Percentiles rank a stretch among this genome's conserved stretches.
Evolutionary conservation across 2,329 filamentous ascomycete genomes (phyloP).

Genomic region (Tothia fuscella): DNA sequence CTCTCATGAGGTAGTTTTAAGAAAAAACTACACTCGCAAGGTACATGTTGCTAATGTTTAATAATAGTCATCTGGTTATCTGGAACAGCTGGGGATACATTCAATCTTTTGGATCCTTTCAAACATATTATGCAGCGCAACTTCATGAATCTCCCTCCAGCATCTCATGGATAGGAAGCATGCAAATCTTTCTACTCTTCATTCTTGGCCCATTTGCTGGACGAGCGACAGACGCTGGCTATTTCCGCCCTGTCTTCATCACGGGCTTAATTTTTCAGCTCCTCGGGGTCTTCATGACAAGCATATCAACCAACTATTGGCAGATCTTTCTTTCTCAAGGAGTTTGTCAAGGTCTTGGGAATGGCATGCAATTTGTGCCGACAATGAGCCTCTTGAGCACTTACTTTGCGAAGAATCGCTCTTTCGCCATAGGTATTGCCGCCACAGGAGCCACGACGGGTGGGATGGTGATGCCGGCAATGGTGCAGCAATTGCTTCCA

Average conservation of each 20-base stretch:
- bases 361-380: conserved; percentile 29
- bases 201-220: conserved; percentile 31
- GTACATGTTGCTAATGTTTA: neutral
- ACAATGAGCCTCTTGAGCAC: conserved; percentile 25
- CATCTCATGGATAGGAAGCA: conserved; percentile 41
- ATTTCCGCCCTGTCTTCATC: conserved; percentile 25
- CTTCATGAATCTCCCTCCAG: conserved; percentile 25
- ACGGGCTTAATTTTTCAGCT: conserved; percentile 26
- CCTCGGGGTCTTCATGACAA: conserved; percentile 31
- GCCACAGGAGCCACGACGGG: conserved; percentile 12
- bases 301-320: conserved; percentile 25
- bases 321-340: conserved; percentile 38
- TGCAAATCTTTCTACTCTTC: conserved; percentile 37
- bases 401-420: conserved; percentile 16
- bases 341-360: conserved; percentile 33
- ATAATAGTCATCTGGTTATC: too few relatives aligned
- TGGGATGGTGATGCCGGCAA: conserved; percentile 13
- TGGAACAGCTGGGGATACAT: conserved; percentile 1
- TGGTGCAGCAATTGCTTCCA: conserved; percentile 11
- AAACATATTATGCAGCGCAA: conserved; percentile 33
- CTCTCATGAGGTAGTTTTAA: conserved; percentile 3
- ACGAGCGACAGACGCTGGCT: conserved; percentile 31
- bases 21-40: neutral
- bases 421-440: conserved; percentile 21
- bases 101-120: conserved; percentile 31